These are phyloP conservation scores for Mortierella antarctica DNA, from an alignment of 192 early-diverging fungal genomes.

Conservation along the genomic window DNA sequence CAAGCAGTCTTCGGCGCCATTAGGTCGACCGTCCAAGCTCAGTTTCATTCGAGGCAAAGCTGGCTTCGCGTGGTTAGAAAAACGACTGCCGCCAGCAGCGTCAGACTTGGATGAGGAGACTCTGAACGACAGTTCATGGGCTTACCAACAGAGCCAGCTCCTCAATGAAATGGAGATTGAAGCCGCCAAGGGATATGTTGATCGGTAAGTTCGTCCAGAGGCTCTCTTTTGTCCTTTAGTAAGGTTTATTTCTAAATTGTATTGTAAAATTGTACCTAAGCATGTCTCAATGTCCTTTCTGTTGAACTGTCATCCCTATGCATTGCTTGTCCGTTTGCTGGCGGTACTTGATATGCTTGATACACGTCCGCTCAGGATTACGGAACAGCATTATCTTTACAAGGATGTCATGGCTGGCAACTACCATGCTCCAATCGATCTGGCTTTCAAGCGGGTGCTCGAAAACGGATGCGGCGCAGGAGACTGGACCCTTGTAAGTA, in stretches of 20 bases:
- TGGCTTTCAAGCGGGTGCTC: constrained; percentile 35
- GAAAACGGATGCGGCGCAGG: constrained; percentile 45
- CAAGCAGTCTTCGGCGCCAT: not conserved
- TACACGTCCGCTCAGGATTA: constrained; percentile 7
- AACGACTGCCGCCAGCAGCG: constrained; percentile 8
- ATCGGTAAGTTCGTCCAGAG: constrained; percentile 12
- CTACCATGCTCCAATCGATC: constrained; percentile 43
- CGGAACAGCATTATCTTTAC: constrained; percentile 44
- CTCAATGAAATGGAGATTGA: constrained; percentile 39
- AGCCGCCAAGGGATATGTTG: constrained; percentile 39
- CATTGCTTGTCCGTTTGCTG: not conserved
- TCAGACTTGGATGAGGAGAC: constrained; percentile 5
- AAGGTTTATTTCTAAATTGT: not conserved
- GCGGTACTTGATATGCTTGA: not conserved
- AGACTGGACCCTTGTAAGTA: constrained; percentile 44
- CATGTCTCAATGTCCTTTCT: not conserved
- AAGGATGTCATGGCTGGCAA: constrained; percentile 50
- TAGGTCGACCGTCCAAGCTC: constrained; percentile 1
- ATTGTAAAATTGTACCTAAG: not conserved
- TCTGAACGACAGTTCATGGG: constrained; percentile 3
- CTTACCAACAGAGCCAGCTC: constrained; percentile 18
- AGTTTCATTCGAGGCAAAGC: constrained; percentile 40
- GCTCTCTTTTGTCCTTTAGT: not conserved
- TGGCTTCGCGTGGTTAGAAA: constrained; percentile 45
- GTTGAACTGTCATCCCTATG: not conserved